A percentile compares a stretch with the other conserved stretches of the same genome.
These are phyloP conservation scores for Helotiales sp. DNA, from an alignment of 2,329 filamentous ascomycete species.

Conservation along the genomic window DNA sequence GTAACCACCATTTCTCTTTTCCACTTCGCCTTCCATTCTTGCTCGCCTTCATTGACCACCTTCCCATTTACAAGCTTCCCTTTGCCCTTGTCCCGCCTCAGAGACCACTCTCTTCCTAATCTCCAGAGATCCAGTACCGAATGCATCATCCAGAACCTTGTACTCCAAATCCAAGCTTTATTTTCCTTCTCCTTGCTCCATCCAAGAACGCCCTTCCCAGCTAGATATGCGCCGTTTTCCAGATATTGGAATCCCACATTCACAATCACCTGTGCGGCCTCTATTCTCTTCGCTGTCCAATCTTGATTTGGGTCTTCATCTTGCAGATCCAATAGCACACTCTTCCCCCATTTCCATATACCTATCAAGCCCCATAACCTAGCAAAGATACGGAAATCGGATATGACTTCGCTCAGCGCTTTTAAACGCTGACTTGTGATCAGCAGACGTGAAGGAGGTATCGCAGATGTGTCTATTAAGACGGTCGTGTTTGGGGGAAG, in stretches of 20 bases:
- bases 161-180: slow-evolving; percentile 69
- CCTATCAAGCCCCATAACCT: slow-evolving; percentile 77
- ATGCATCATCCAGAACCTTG: slow-evolving; percentile 77
- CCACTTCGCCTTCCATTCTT: slow-evolving; percentile 46
- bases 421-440: slow-evolving; percentile 52
- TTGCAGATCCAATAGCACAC: slow-evolving; percentile 35
- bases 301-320: slow-evolving; percentile 36
- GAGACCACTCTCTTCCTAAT: slow-evolving; percentile 42
- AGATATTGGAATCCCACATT: slow-evolving; percentile 73
- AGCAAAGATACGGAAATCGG: slow-evolving; percentile 70
- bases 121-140: slow-evolving; percentile 74
- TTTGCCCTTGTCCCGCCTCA: slow-evolving; percentile 35
- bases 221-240: slow-evolving; percentile 82
- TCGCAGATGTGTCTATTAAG: slow-evolving; percentile 34
- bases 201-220: slow-evolving; percentile 68
- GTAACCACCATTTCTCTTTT: slow-evolving; percentile 69
- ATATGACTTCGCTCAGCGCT: slow-evolving; percentile 64
- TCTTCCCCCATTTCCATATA: slow-evolving; percentile 67
- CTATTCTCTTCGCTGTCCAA: slow-evolving; percentile 50
- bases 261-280: slow-evolving; percentile 66
- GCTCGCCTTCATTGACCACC: slow-evolving; percentile 35
- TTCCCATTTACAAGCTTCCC: slow-evolving; percentile 33
- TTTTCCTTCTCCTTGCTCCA: slow-evolving; percentile 57
- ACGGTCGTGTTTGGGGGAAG: slow-evolving; percentile 52
- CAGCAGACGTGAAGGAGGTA: slow-evolving; percentile 36